These are phyloP conservation scores for Pythium sp. DNA, from an alignment of 352 stramenopile species.

Conservation along the genomic window DNA sequence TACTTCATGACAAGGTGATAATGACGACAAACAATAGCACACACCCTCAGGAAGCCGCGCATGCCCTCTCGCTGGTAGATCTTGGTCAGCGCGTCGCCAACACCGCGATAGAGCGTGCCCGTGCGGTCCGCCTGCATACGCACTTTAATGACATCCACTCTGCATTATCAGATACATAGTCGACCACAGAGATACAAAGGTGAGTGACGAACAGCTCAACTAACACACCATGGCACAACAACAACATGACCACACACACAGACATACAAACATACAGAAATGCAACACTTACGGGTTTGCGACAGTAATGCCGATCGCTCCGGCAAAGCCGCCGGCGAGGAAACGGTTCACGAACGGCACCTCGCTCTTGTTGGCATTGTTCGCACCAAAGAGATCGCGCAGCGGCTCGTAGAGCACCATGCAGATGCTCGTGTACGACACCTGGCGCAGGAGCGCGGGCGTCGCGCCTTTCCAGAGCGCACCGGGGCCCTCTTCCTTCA, in stretches of 20 bases:
- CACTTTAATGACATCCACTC: slow-evolving; percentile 88
- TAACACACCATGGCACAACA: not conserved
- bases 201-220: slow-evolving; percentile 10
- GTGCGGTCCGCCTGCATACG: slow-evolving; percentile 80
- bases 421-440: slow-evolving; percentile 85
- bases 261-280: not conserved
- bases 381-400: slow-evolving; percentile 69
- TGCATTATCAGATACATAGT: slow-evolving; percentile 24
- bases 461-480: slow-evolving; percentile 78
- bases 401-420: slow-evolving; percentile 86
- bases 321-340: slow-evolving; percentile 70
- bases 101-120: slow-evolving; percentile 63
- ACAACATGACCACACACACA: not conserved
- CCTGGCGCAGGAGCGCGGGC: slow-evolving; percentile 77
- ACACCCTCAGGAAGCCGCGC: slow-evolving; percentile 60
- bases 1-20: not conserved
- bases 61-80: slow-evolving; percentile 77
- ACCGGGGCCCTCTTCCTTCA: slow-evolving; percentile 55
- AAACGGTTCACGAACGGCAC: slow-evolving; percentile 80
- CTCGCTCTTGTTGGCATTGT: slow-evolving; percentile 32
- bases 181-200: not conserved
- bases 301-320: slow-evolving; percentile 74
- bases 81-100: slow-evolving; percentile 61
- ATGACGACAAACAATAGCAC: not conserved
- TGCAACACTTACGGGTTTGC: slow-evolving; percentile 74